phyloP scores from a whole-genome alignment of 2,329 filamentous ascomycete species.

The Fusarium devonianum region DNA sequence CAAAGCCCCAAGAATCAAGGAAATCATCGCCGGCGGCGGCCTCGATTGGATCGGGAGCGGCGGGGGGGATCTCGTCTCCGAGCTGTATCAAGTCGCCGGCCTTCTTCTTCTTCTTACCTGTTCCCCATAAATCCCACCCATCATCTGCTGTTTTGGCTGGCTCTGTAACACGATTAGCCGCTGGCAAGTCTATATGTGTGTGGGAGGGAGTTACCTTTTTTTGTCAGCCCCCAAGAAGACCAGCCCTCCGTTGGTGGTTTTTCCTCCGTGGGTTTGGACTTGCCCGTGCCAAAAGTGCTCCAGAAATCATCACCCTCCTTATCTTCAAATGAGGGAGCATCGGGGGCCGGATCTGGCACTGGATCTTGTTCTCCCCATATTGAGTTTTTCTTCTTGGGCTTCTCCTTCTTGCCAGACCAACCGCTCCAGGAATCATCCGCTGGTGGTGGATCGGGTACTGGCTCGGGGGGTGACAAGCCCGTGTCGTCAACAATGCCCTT shows the following conservation, averaged over 20 bases:
- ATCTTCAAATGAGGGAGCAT: slow-evolving; percentile 26
- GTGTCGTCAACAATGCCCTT: slow-evolving; percentile 41
- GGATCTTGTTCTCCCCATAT: slow-evolving; percentile 36
- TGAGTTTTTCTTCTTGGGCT: slow-evolving; percentile 41
- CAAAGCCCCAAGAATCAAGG: slow-evolving; percentile 63
- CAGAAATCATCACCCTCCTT: slow-evolving; percentile 41
- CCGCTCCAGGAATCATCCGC: slow-evolving; percentile 40
- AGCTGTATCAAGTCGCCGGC: slow-evolving; percentile 48
- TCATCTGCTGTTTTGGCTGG: slow-evolving; percentile 28
- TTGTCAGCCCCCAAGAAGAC: slow-evolving; percentile 33
- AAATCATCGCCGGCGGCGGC: slow-evolving; percentile 57
- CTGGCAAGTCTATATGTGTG: slow-evolving; percentile 15
- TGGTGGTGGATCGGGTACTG: slow-evolving; percentile 37
- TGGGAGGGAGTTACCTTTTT: slow-evolving; percentile 35
- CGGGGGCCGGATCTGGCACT: slow-evolving; percentile 32
- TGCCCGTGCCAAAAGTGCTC: slow-evolving; percentile 34
- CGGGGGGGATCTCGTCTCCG: slow-evolving; percentile 43
- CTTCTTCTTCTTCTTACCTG: slow-evolving; percentile 54
- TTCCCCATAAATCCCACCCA: slow-evolving; percentile 42
- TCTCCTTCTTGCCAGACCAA: slow-evolving; percentile 44
- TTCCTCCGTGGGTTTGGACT: slow-evolving; percentile 36
- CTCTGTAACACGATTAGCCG: slow-evolving; percentile 20
- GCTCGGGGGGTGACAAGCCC: slow-evolving; percentile 22
- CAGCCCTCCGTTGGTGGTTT: slow-evolving; percentile 27
- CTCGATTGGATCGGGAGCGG: slow-evolving; percentile 43